phyloP scores from a whole-genome alignment of 2,329 filamentous ascomycete genomes.

The Zasmidium angulare region DNA sequence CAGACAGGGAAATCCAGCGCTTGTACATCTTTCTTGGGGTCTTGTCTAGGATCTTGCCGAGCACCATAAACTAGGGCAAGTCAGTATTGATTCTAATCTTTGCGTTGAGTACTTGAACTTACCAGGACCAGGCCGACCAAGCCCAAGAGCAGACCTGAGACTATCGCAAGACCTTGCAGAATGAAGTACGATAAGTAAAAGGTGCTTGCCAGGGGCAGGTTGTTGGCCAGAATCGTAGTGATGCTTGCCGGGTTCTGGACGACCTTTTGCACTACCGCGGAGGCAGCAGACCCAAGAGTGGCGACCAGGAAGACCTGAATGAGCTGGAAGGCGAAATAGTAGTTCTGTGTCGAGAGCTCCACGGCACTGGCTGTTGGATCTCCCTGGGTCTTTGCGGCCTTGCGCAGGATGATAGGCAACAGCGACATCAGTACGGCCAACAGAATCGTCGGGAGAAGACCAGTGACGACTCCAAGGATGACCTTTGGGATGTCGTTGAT shows the following conservation, averaged over 20 bases:
- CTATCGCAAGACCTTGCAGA: slow-evolving; percentile 81
- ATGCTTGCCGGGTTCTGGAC: slow-evolving; percentile 55
- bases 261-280: slow-evolving; percentile 66
- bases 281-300: slow-evolving; percentile 77
- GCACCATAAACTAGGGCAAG: slow-evolving; percentile 59
- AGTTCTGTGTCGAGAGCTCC: slow-evolving; percentile 86
- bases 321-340: slow-evolving; percentile 87
- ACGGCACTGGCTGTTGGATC: slow-evolving; percentile 76
- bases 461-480: slow-evolving; percentile 81
- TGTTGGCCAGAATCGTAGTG: slow-evolving; percentile 31
- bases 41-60: slow-evolving; percentile 72
- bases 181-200: slow-evolving; percentile 97
- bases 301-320: slow-evolving; percentile 89
- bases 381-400: slow-evolving; percentile 76
- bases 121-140: slow-evolving; percentile 67
- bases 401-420: slow-evolving; percentile 76
- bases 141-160: slow-evolving; percentile 72
- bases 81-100: neutral
- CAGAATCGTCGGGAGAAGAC: slow-evolving; percentile 76
- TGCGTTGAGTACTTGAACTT: neutral
- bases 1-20: slow-evolving; percentile 71
- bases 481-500: slow-evolving; percentile 66
- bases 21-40: slow-evolving; percentile 79
- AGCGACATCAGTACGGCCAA: slow-evolving; percentile 83
- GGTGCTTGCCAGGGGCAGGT: slow-evolving; percentile 78